Percentiles rank a stretch among this genome's conserved stretches.
phyloP scores from a whole-genome alignment of 2,329 filamentous ascomycete genomes.

The Colletotrichum sp. region DNA sequence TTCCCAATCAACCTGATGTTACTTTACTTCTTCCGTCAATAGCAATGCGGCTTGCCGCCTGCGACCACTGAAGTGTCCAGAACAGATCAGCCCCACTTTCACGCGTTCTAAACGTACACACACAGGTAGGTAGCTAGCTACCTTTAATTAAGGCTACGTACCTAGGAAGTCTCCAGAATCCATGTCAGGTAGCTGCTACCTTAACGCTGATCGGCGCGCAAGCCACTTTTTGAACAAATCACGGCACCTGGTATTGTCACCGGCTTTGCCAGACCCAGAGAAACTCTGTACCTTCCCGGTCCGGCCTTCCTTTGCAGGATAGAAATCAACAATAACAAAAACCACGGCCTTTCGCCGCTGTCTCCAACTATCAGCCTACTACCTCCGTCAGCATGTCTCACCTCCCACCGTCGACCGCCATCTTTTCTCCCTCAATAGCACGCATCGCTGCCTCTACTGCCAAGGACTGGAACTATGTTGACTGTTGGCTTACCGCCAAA shows the following conservation, averaged over 20 bases:
- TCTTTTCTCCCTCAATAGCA: constrained; percentile 72
- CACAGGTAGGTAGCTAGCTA: neutral
- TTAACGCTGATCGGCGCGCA: neutral
- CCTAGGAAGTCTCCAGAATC: neutral
- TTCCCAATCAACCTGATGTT: neutral
- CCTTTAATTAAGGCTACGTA: neutral
- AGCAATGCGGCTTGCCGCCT: neutral
- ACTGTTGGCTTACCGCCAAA: constrained; percentile 79
- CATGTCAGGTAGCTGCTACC: neutral
- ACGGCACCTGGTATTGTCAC: neutral
- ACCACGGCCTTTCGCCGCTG: neutral
- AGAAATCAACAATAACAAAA: neutral
- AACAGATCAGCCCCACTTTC: neutral
- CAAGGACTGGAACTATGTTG: constrained; percentile 90
- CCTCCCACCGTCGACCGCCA: constrained; percentile 50
- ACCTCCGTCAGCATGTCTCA: constrained; percentile 37
- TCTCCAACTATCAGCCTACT: neutral
- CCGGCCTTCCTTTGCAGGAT: neutral
- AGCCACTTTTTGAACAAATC: neutral
- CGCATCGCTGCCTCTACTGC: constrained; percentile 81
- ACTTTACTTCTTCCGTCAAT: neutral
- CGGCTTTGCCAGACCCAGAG: neutral
- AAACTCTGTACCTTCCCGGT: neutral
- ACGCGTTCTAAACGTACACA: neutral
- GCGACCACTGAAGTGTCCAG: neutral